Conservation (phyloP, 192 early-diverging fungal genomes). For the Haplosporangium gracile region DNA sequence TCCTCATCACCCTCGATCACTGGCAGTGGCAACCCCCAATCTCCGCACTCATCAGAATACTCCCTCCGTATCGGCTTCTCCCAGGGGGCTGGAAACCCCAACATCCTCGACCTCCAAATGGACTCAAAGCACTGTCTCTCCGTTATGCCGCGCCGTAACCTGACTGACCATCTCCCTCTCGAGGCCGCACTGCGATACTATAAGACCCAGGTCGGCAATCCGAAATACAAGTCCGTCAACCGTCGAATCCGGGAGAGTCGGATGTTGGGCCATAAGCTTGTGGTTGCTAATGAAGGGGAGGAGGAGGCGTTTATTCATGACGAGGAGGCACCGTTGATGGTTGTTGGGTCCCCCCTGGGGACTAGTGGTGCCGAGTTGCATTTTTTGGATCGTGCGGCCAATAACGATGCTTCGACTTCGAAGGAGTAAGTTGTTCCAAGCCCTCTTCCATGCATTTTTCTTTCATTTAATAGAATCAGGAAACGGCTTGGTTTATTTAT, state of each 20-base stretch:
- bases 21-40: conserved; percentile 5
- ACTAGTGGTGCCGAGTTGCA: conserved; percentile 31
- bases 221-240: conserved; percentile 51
- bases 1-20: background rate
- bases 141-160: conserved; percentile 69
- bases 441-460: background rate
- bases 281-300: conserved; percentile 36
- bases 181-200: conserved; percentile 75
- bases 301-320: conserved; percentile 39
- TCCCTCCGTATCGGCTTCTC: conserved; percentile 91
- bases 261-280: conserved; percentile 44
- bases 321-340: conserved; percentile 30
- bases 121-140: conserved; percentile 85
- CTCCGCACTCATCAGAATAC: conserved; percentile 75
- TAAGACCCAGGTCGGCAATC: conserved; percentile 65
- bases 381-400: conserved; percentile 14
- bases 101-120: conserved; percentile 91
- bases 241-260: conserved; percentile 48
- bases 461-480: background rate
- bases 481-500: background rate
- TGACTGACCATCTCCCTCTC: conserved; percentile 88
- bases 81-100: conserved; percentile 90
- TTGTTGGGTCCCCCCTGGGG: conserved; percentile 28
- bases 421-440: background rate
- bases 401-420: background rate